Evolutionary conservation across 306 rosid genomes (phyloP).

Genomic region (Castanospermum australe): DNA sequence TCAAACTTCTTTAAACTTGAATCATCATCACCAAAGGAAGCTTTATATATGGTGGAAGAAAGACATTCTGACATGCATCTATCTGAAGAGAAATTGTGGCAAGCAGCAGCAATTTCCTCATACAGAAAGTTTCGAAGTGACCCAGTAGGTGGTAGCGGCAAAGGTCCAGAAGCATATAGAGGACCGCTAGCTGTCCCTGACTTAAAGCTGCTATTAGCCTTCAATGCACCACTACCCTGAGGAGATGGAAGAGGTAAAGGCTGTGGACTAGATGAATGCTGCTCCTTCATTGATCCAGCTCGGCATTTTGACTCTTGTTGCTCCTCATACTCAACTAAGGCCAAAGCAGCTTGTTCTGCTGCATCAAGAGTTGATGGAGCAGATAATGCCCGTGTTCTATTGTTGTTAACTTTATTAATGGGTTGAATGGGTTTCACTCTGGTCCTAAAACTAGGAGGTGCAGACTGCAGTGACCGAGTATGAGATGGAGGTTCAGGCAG

Average conservation of each 20-base stretch:
- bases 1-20: slow-evolving; percentile 63
- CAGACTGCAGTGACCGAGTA: slow-evolving; percentile 49
- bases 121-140: slow-evolving; percentile 45
- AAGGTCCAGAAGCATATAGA: slow-evolving; percentile 58
- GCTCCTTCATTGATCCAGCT: slow-evolving; percentile 44
- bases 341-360: slow-evolving; percentile 57
- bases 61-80: slow-evolving; percentile 61
- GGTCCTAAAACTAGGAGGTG: slow-evolving; percentile 75
- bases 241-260: slow-evolving; percentile 92
- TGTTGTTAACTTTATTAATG: slow-evolving; percentile 30
- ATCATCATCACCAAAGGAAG: slow-evolving; percentile 70
- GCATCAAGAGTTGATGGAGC: slow-evolving; percentile 77
- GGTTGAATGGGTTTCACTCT: slow-evolving; percentile 60
- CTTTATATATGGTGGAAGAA: slow-evolving; percentile 65
- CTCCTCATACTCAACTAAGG: slow-evolving; percentile 55
- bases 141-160: slow-evolving; percentile 67
- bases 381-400: slow-evolving; percentile 63
- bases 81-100: slow-evolving; percentile 69
- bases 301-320: slow-evolving; percentile 48
- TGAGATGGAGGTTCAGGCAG: slow-evolving; percentile 64
- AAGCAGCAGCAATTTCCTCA: slow-evolving; percentile 76
- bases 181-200: slow-evolving; percentile 49
- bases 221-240: slow-evolving; percentile 40
- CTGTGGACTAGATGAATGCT: slow-evolving; percentile 43
- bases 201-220: slow-evolving; percentile 57